A percentile compares a stretch with the other conserved stretches of the same genome.
Conservation (phyloP, 257 asterid genomes). For the Fraxinus excelsior region DNA sequence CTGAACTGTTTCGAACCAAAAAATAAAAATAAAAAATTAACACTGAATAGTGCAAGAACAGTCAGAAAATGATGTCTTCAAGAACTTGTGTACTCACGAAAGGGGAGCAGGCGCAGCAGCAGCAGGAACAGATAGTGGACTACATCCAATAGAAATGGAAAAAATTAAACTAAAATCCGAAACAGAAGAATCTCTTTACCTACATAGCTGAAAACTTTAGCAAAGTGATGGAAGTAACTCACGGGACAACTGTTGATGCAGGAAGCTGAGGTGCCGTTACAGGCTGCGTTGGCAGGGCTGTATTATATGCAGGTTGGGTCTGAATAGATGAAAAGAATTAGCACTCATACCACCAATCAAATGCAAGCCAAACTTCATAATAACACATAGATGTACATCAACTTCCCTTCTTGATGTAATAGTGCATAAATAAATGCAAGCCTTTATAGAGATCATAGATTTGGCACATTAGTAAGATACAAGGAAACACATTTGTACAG, state of each 20-base stretch:
- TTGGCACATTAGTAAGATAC: background rate
- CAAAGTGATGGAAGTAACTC: constrained; percentile 33
- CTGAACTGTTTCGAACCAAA: constrained; percentile 48
- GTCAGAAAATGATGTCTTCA: background rate
- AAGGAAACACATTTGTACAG: background rate
- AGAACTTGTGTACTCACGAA: constrained; percentile 47
- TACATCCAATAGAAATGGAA: constrained; percentile 33
- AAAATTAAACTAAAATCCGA: too few relatives aligned
- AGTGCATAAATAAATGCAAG: background rate
- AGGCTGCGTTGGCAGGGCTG: constrained; percentile 59
- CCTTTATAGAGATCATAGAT: background rate
- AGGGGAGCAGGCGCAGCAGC: constrained; percentile 32
- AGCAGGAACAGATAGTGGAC: constrained; percentile 49
- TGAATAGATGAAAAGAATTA: constrained; percentile 19
- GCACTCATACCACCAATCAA: background rate
- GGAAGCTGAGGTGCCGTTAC: constrained; percentile 60
- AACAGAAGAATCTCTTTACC: background rate
- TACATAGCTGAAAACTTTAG: constrained; percentile 22
- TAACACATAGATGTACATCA: background rate
- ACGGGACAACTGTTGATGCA: constrained; percentile 53
- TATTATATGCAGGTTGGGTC: constrained; percentile 56
- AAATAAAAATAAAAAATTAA: constrained; percentile 6
- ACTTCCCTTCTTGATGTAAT: background rate
- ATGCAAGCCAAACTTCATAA: constrained; percentile 6
- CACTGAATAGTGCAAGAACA: background rate